A percentile compares a stretch with the other conserved stretches of the same genome.
These are phyloP conservation scores for Nannochloropsis oceanica DNA, from an alignment of 108 stramenopile species.

Conservation along the genomic window DNA sequence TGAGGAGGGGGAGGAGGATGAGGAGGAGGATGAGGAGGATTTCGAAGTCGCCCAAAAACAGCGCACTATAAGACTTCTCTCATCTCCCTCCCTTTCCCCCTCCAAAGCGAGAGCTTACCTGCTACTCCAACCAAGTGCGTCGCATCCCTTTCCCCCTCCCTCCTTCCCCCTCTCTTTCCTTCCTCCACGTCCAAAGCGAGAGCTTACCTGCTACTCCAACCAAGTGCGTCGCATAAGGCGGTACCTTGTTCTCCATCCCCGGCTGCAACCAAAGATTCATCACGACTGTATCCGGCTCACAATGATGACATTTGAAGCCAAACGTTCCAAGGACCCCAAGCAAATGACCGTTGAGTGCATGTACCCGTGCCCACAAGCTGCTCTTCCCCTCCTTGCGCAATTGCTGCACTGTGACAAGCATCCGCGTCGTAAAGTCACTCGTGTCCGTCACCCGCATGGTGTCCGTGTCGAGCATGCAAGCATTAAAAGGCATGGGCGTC, in stretches of 20 bases:
- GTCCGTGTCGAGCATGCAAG: neutral
- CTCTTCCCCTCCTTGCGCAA: neutral
- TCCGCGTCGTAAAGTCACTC: neutral
- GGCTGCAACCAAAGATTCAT: neutral
- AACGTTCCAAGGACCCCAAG: neutral
- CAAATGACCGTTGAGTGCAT: neutral
- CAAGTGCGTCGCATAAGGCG: constrained; percentile 23
- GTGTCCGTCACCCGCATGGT: neutral
- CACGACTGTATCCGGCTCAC: neutral
- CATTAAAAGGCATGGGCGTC: neutral
- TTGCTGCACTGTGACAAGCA: neutral
- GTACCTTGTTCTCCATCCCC: neutral
- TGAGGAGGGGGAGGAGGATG: too few relatives aligned
- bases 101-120: neutral
- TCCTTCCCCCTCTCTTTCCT: too few relatives aligned
- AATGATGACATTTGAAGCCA: neutral
- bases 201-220: constrained; percentile 18
- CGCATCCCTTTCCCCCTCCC: neutral
- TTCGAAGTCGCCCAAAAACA: too few relatives aligned
- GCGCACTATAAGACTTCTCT: too few relatives aligned
- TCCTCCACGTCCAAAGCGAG: too few relatives aligned
- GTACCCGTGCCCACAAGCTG: neutral
- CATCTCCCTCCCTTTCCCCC: too few relatives aligned
- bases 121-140: constrained; percentile 27
- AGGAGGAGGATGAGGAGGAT: too few relatives aligned